Evolutionary conservation across 495 filamentous ascomycete species (phyloP).

Genomic region (Letharia columbiana): DNA sequence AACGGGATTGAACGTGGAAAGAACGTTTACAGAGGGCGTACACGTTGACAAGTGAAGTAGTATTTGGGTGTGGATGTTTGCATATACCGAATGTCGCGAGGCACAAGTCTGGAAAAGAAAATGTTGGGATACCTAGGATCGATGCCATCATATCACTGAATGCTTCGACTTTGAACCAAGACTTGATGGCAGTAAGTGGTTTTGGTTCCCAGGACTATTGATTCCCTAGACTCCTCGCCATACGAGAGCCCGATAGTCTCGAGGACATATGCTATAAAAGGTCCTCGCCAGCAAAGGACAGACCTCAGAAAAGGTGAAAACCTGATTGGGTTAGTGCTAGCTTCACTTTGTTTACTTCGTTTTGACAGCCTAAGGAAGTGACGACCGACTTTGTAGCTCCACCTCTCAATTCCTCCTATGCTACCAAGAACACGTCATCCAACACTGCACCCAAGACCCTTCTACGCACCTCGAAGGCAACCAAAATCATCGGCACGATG

Average conservation of each 20-base stretch:
- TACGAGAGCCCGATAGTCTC: no score
- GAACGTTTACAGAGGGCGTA: background rate
- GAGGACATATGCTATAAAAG: no score
- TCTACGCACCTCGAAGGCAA: background rate
- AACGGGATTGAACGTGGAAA: constrained; percentile 15
- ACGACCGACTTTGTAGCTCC: background rate
- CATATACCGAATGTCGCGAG: background rate
- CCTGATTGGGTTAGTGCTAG: background rate
- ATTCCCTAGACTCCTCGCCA: no score
- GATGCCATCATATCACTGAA: background rate
- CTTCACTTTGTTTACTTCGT: background rate
- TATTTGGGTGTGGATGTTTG: background rate
- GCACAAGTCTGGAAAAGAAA: background rate
- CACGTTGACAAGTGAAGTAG: background rate
- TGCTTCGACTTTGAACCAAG: background rate
- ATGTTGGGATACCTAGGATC: background rate
- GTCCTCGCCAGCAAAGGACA: no score
- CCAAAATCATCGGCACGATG: background rate
- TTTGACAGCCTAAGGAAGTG: background rate
- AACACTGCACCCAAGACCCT: background rate
- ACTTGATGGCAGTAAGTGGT: background rate
- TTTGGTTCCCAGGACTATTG: no score
- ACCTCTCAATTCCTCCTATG: background rate
- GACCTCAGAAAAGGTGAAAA: no score
- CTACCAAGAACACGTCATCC: no score